Evolutionary conservation across 345 rosid genomes (phyloP).

Genomic region (Rubroshorea leprosula): DNA sequence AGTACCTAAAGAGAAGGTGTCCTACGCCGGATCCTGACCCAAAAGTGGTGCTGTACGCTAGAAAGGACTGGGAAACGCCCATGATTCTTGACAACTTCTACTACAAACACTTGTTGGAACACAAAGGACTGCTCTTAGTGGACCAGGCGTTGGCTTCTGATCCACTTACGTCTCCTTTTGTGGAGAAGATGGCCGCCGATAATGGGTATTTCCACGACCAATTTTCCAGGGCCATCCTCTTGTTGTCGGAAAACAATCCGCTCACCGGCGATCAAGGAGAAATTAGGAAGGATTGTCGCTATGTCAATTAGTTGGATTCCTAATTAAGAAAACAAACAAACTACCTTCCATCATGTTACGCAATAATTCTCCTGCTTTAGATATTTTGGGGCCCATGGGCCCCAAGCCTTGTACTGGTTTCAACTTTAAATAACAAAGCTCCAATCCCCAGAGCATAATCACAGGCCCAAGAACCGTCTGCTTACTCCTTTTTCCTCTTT

Average conservation of each 20-base stretch:
- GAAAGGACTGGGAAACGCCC: conserved; percentile 74
- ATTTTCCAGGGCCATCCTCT: conserved; percentile 45
- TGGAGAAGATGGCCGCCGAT: conserved; percentile 66
- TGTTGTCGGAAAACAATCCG: conserved; percentile 73
- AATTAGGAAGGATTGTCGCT: conserved; percentile 76
- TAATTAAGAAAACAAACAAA: no score
- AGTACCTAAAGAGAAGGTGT: conserved; percentile 59
- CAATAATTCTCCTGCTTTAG: no score
- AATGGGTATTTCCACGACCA: conserved; percentile 65
- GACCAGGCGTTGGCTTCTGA: conserved; percentile 64
- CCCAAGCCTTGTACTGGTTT: no score
- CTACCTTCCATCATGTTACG: no score
- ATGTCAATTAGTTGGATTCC: conserved; percentile 15
- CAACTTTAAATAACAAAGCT: no score
- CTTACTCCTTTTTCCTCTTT: no score
- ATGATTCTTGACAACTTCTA: conserved; percentile 76
- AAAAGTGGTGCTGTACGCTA: conserved; percentile 44
- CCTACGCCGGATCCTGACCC: conserved; percentile 57
- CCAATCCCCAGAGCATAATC: no score
- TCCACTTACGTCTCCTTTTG: conserved; percentile 53
- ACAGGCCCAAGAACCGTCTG: no score
- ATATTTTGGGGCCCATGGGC: no score
- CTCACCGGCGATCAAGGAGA: conserved; percentile 66
- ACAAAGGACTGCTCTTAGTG: conserved; percentile 58
- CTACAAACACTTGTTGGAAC: conserved; percentile 50